phyloP scores from a whole-genome alignment of 2,329 filamentous ascomycete genomes.

The Pochonia chlamydosporia region DNA sequence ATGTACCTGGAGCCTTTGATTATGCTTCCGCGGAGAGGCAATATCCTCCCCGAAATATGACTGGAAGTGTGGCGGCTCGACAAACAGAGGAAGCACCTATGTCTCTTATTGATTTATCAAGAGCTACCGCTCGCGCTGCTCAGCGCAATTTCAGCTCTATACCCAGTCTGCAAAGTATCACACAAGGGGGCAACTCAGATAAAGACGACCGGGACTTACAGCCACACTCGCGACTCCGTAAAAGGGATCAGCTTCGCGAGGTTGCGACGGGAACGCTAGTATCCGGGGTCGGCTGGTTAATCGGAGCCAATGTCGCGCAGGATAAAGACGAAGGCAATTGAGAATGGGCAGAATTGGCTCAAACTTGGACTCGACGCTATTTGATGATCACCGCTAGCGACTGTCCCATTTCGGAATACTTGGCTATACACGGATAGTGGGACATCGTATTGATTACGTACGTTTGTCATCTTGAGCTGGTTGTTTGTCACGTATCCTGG shows the following conservation, averaged over 20 bases:
- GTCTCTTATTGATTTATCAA: conserved; percentile 59
- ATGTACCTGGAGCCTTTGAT: conserved; percentile 51
- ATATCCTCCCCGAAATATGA: conserved; percentile 25
- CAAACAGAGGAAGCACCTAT: conserved; percentile 52
- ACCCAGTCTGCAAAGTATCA: conserved; percentile 39
- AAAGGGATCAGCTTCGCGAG: conserved; percentile 65
- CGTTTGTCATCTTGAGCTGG: too few relatives aligned
- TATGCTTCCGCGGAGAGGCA: conserved; percentile 18
- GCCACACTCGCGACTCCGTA: conserved; percentile 46
- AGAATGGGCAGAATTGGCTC: neutral
- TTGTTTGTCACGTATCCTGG: too few relatives aligned
- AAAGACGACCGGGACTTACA: conserved; percentile 19
- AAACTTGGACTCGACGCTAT: too few relatives aligned
- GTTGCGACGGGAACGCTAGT: conserved; percentile 62
- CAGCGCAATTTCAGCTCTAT: conserved; percentile 53
- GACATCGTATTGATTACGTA: too few relatives aligned
- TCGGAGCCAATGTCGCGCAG: conserved; percentile 44
- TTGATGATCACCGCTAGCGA: too few relatives aligned
- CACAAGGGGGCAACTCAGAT: conserved; percentile 9
- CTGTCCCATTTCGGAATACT: too few relatives aligned
- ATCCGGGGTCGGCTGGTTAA: conserved; percentile 61
- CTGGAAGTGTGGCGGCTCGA: conserved; percentile 27
- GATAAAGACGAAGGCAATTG: conserved; percentile 4
- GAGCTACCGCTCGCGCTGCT: conserved; percentile 54
- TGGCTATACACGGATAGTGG: too few relatives aligned